Conservation (phyloP, 2,329 filamentous ascomycete species). For the Dactylellina drechsleri region DNA sequence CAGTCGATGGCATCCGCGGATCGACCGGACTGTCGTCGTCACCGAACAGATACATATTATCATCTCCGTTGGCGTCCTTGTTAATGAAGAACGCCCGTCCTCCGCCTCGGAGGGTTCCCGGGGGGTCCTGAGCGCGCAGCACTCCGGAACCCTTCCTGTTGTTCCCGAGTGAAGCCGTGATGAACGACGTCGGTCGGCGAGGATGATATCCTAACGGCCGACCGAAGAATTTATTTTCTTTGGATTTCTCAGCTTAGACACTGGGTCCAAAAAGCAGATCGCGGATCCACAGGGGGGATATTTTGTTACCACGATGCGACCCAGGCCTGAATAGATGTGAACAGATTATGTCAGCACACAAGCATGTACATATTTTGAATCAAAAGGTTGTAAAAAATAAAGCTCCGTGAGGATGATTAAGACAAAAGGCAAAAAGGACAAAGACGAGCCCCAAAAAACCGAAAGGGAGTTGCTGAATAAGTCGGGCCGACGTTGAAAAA, state of each 20-base stretch:
- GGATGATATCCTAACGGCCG: slow-evolving; percentile 23
- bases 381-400: slow-evolving; percentile 11
- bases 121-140: slow-evolving; percentile 48
- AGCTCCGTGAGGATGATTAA: slow-evolving; percentile 15
- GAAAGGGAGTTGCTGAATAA: slow-evolving; percentile 41
- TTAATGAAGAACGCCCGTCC: slow-evolving; percentile 50
- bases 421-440: neutral
- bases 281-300: slow-evolving; percentile 25
- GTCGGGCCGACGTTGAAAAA: slow-evolving; percentile 23
- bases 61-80: slow-evolving; percentile 27
- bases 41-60: slow-evolving; percentile 40
- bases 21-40: slow-evolving; percentile 19
- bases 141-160: slow-evolving; percentile 49
- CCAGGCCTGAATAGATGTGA: slow-evolving; percentile 34
- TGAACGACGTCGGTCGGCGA: slow-evolving; percentile 49
- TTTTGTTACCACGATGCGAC: slow-evolving; percentile 20
- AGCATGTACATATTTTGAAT: slow-evolving; percentile 18
- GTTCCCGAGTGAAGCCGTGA: slow-evolving; percentile 51
- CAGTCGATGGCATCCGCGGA: slow-evolving; percentile 15
- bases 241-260: slow-evolving; percentile 3
- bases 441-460: slow-evolving; percentile 8
- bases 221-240: slow-evolving; percentile 20
- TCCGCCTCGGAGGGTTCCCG: slow-evolving; percentile 47
- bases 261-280: slow-evolving; percentile 6
- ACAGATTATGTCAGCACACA: slow-evolving; percentile 54